These are phyloP conservation scores for Stylonectria norvegica DNA, from an alignment of 2,329 filamentous ascomycete genomes.

Conservation along the genomic window DNA sequence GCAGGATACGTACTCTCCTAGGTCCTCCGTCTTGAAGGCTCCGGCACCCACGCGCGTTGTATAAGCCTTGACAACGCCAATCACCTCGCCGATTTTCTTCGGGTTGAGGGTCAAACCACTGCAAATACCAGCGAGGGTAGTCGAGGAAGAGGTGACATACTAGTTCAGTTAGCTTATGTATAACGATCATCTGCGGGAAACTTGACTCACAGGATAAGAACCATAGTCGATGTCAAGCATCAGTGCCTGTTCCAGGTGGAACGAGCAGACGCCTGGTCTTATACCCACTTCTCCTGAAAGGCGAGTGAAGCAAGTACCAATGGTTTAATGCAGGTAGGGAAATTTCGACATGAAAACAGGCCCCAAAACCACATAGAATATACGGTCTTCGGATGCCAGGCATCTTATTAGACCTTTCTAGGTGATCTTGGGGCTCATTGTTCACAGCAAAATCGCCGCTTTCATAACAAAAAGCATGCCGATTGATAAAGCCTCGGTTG, in stretches of 20 bases:
- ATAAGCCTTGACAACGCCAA: slow-evolving; percentile 33
- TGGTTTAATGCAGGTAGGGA: no score
- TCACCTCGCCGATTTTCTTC: slow-evolving; percentile 1
- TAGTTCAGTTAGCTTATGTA: not conserved
- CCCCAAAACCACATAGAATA: no score
- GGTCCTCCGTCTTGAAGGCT: slow-evolving; percentile 60
- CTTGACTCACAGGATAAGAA: not conserved
- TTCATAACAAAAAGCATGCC: not conserved
- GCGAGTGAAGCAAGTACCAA: no score
- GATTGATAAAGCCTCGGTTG: no score
- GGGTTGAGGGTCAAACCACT: slow-evolving; percentile 4
- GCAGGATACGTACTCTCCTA: slow-evolving; percentile 30
- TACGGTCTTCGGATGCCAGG: no score
- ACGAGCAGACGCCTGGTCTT: not conserved
- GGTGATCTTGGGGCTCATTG: no score
- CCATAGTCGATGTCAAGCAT: slow-evolving; percentile 6
- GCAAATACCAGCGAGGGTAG: slow-evolving; percentile 4
- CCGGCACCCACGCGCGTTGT: slow-evolving; percentile 60
- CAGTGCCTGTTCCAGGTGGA: slow-evolving; percentile 4
- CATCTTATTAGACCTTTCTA: no score
- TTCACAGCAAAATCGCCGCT: slow-evolving; percentile 1
- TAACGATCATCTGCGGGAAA: not conserved
- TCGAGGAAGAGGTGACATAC: not conserved
- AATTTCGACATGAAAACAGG: no score
- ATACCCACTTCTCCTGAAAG: no score